A percentile compares a stretch with the other conserved stretches of the same genome.
These are phyloP conservation scores for Trichoderma simmonsii DNA, from an alignment of 2,329 filamentous ascomycete species.

Conservation along the genomic window DNA sequence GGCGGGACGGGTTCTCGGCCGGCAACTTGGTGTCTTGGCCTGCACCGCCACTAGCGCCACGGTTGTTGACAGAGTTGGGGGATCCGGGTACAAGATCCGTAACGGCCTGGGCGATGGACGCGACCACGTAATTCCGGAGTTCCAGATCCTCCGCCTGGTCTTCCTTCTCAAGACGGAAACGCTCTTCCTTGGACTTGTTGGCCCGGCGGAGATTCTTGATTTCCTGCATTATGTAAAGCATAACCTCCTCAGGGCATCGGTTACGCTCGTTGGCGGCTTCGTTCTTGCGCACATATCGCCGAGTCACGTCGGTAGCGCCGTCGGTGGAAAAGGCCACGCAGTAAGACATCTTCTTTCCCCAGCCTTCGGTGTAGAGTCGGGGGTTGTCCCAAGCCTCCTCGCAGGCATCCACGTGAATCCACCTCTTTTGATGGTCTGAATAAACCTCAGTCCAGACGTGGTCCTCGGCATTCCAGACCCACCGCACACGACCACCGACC, in stretches of 20 bases:
- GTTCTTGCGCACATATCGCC: conserved; percentile 67
- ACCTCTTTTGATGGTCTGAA: conserved; percentile 86
- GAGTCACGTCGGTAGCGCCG: conserved; percentile 65
- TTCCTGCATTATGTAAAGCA: conserved; percentile 88
- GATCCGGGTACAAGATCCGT: conserved; percentile 61
- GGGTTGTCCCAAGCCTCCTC: conserved; percentile 96
- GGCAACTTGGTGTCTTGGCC: conserved; percentile 59
- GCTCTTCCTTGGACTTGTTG: conserved; percentile 82
- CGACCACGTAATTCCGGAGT: conserved; percentile 69
- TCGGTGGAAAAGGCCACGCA: conserved; percentile 96
- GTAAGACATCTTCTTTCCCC: conserved; percentile 95
- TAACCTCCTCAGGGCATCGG: conserved; percentile 80
- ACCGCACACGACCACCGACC: conserved; percentile 83
- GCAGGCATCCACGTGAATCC: conserved; percentile 95
- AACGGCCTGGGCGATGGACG: conserved; percentile 69
- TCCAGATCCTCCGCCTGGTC: conserved; percentile 73
- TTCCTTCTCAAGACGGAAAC: conserved; percentile 77
- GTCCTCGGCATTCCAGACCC: conserved; percentile 98
- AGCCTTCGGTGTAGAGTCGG: conserved; percentile 86
- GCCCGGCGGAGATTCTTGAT: conserved; percentile 79
- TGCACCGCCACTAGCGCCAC: conserved; percentile 24
- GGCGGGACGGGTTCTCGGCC: conserved; percentile 55
- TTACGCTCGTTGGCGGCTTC: conserved; percentile 72
- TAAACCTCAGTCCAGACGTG: conserved; percentile 98
- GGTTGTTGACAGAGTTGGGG: conserved; percentile 29